Conservation (phyloP, 2,329 filamentous ascomycete genomes). For the Coniochaeta pulveracea region DNA sequence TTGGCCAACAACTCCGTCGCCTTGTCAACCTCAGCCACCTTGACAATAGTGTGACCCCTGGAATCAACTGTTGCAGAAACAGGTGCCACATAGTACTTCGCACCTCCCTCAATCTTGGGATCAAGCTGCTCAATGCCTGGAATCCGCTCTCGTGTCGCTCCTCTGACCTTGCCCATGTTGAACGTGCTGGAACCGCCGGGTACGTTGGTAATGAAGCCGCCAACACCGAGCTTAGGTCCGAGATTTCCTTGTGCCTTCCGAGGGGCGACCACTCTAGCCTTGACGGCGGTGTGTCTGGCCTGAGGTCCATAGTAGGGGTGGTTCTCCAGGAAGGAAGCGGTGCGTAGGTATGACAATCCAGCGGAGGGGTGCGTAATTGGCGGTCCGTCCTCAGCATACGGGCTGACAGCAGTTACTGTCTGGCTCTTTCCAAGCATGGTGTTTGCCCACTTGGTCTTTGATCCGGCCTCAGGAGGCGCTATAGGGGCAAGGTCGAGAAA, state of each 20-base stretch:
- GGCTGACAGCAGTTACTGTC: slow-evolving; percentile 20
- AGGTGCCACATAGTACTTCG: slow-evolving; percentile 41
- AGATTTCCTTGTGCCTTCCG: slow-evolving; percentile 15
- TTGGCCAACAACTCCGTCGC: slow-evolving; percentile 31
- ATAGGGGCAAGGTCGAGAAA: slow-evolving; percentile 53
- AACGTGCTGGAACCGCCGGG: slow-evolving; percentile 30
- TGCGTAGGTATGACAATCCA: slow-evolving; percentile 50
- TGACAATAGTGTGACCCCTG: slow-evolving; percentile 34
- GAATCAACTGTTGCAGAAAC: slow-evolving; percentile 33
- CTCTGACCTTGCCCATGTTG: slow-evolving; percentile 15
- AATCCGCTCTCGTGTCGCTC: background rate
- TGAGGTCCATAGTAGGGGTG: slow-evolving; percentile 52
- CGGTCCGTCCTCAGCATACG: slow-evolving; percentile 42
- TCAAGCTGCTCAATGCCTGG: slow-evolving; percentile 23
- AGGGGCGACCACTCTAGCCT: slow-evolving; percentile 39
- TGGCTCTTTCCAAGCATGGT: slow-evolving; percentile 9
- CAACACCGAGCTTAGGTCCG: slow-evolving; percentile 37
- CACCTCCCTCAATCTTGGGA: slow-evolving; percentile 35
- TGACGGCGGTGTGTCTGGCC: slow-evolving; percentile 31
- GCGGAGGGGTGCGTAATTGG: slow-evolving; percentile 51
- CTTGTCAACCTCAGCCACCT: slow-evolving; percentile 24
- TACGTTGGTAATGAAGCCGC: slow-evolving; percentile 37
- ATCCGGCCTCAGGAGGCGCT: slow-evolving; percentile 12
- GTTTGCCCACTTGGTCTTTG: slow-evolving; percentile 6
- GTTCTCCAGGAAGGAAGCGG: slow-evolving; percentile 42